Percentiles rank a stretch among this genome's conserved stretches.
Evolutionary conservation across 1,284 basidiomycete genomes (phyloP).

Genomic region (Vanrija pseudolonga): DNA sequence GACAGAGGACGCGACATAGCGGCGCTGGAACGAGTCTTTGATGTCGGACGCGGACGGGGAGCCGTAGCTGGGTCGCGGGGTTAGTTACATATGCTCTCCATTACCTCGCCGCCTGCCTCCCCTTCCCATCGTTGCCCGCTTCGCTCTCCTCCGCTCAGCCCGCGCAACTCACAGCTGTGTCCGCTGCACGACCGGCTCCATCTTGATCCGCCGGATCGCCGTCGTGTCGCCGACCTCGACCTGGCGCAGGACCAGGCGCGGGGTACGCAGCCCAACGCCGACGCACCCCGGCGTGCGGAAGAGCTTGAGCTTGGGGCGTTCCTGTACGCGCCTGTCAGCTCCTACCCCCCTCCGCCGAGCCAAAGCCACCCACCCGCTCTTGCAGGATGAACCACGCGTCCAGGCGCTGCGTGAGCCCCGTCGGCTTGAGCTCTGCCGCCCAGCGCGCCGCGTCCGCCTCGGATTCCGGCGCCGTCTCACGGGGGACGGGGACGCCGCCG

Average conservation of each 20-base stretch:
- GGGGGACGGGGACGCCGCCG: conserved; percentile 23
- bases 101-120: not conserved
- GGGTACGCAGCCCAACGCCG: conserved; percentile 27
- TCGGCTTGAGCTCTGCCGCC: conserved; percentile 20
- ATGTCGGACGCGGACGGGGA: conserved; percentile 27
- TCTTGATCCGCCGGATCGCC: conserved; percentile 42
- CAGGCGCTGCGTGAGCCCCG: conserved; percentile 12
- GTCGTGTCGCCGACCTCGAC: conserved; percentile 31
- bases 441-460: conserved; percentile 20
- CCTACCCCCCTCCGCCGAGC: too few relatives aligned
- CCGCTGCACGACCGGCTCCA: conserved; percentile 42
- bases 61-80: conserved; percentile 25
- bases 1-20: conserved; percentile 26
- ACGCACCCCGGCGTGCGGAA: conserved; percentile 35
- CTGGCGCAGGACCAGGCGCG: conserved; percentile 32
- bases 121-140: too few relatives aligned
- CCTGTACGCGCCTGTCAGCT: conserved; percentile 10
- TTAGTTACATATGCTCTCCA: too few relatives aligned
- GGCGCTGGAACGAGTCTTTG: conserved; percentile 33
- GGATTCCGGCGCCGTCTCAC: conserved; percentile 13
- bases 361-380: conserved; percentile 21
- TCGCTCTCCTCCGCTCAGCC: not conserved
- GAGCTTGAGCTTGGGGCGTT: conserved; percentile 16
- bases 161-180: conserved; percentile 39
- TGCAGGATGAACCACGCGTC: conserved; percentile 23